phyloP scores from a whole-genome alignment of 2,329 filamentous ascomycete species.

The Sarocladium brachiariae region DNA sequence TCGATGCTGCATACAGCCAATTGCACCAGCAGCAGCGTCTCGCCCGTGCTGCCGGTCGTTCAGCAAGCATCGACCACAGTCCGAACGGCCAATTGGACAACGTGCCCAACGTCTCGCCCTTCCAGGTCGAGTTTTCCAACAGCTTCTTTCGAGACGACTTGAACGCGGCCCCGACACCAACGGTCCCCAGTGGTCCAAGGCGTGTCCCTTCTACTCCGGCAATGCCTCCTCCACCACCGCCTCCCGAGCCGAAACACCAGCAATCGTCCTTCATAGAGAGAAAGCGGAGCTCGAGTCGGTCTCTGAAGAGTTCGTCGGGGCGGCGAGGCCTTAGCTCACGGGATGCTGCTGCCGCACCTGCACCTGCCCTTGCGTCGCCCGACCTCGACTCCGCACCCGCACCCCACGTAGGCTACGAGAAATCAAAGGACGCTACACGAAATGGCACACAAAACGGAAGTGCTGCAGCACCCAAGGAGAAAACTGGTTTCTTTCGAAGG shows the following conservation, averaged over 20 bases:
- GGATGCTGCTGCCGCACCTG: constrained; percentile 16
- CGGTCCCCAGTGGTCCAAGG: constrained; percentile 72
- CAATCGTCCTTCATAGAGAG: constrained; percentile 35
- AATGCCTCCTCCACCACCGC: constrained; percentile 32
- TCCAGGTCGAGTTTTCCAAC: constrained; percentile 43
- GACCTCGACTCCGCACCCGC: constrained; percentile 50
- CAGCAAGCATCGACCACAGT: constrained; percentile 70
- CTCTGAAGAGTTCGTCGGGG: constrained; percentile 41
- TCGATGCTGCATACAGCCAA: constrained; percentile 58
- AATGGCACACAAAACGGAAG: constrained; percentile 43
- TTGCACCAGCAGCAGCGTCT: constrained; percentile 17
- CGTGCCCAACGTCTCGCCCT: constrained; percentile 25
- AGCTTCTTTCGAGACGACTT: constrained; percentile 51
- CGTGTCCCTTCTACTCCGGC: constrained; percentile 33
- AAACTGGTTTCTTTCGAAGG: constrained; percentile 84
- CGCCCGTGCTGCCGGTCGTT: constrained; percentile 43
- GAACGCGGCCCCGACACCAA: constrained; percentile 82
- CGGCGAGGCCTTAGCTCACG: constrained; percentile 21
- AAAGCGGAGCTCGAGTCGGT: constrained; percentile 50
- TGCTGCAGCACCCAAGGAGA: constrained; percentile 52
- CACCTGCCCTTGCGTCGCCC: constrained; percentile 22
- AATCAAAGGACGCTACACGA: constrained; percentile 46
- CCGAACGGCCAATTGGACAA: constrained; percentile 28
- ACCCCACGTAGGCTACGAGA: constrained; percentile 52
- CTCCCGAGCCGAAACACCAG: constrained; percentile 31